These are phyloP conservation scores for Elongisporangium undulatum DNA, from an alignment of 352 stramenopile species.

Conservation along the genomic window DNA sequence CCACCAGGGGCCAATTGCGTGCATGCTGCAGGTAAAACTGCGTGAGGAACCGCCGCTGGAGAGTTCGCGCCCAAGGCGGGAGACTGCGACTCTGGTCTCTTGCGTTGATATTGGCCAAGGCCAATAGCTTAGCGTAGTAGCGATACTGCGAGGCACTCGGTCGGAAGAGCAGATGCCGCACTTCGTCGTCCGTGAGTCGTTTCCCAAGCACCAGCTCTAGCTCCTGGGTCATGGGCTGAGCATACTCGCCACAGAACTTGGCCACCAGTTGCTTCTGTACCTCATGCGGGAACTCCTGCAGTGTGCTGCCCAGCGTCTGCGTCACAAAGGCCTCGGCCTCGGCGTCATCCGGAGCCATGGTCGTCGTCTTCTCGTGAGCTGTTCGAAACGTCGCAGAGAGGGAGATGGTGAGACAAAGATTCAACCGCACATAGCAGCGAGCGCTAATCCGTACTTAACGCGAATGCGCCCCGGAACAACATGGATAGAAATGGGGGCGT, in stretches of 20 bases:
- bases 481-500: background rate
- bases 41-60: slow-evolving; percentile 31
- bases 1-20: slow-evolving; percentile 25
- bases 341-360: background rate
- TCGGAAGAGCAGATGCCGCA: slow-evolving; percentile 27
- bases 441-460: background rate
- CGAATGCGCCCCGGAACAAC: background rate
- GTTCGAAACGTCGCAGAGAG: background rate
- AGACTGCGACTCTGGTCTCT: background rate
- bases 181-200: slow-evolving; percentile 32
- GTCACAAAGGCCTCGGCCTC: slow-evolving; percentile 7
- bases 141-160: slow-evolving; percentile 17
- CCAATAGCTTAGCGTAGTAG: slow-evolving; percentile 19
- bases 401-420: background rate
- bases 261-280: slow-evolving; percentile 16
- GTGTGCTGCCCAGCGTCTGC: slow-evolving; percentile 9
- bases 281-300: slow-evolving; percentile 15
- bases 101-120: slow-evolving; percentile 5
- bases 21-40: slow-evolving; percentile 39
- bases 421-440: too few species aligned
- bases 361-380: background rate
- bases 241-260: slow-evolving; percentile 23
- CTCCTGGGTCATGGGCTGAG: slow-evolving; percentile 15
- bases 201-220: slow-evolving; percentile 32
- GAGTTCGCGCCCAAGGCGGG: slow-evolving; percentile 5